phyloP scores from a whole-genome alignment of 371 early-diverging fungal species.

The Funneliformis caledonium region DNA sequence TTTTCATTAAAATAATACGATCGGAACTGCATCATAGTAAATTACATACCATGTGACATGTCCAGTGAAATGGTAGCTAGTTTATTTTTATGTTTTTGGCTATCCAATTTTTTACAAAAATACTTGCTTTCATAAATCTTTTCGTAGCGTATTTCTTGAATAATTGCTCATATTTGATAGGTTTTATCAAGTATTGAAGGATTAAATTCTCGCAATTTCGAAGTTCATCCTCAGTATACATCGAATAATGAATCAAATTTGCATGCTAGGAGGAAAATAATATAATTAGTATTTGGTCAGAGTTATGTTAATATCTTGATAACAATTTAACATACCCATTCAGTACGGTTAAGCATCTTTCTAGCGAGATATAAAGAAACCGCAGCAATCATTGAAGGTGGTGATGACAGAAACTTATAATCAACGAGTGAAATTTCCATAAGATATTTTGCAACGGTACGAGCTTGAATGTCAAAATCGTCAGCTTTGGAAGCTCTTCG shows the following conservation, averaged over 20 bases:
- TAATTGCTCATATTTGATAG: constrained; percentile 65
- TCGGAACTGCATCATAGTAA: too few relatives aligned
- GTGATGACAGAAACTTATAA: constrained; percentile 73
- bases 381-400: constrained; percentile 85
- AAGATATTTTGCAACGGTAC: constrained; percentile 95
- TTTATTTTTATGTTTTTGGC: neutral
- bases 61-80: too few relatives aligned
- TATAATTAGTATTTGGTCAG: neutral
- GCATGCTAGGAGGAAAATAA: constrained; percentile 47
- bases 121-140: constrained; percentile 76
- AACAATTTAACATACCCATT: constrained; percentile 67
- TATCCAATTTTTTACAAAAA: constrained; percentile 71
- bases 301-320: neutral
- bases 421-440: constrained; percentile 95
- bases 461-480: constrained; percentile 82
- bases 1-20: too few relatives aligned
- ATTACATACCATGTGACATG: too few relatives aligned
- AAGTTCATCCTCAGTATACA: constrained; percentile 74
- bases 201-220: constrained; percentile 64
- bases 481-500: constrained; percentile 90
- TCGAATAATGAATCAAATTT: constrained; percentile 73
- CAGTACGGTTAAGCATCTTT: constrained; percentile 76
- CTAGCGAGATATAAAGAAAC: constrained; percentile 89
- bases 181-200: constrained; percentile 65
- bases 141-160: constrained; percentile 82